A percentile compares a stretch with the other conserved stretches of the same genome.
Evolutionary conservation across 2,329 filamentous ascomycete species (phyloP).

Genomic region (Aspergillus nomiae): DNA sequence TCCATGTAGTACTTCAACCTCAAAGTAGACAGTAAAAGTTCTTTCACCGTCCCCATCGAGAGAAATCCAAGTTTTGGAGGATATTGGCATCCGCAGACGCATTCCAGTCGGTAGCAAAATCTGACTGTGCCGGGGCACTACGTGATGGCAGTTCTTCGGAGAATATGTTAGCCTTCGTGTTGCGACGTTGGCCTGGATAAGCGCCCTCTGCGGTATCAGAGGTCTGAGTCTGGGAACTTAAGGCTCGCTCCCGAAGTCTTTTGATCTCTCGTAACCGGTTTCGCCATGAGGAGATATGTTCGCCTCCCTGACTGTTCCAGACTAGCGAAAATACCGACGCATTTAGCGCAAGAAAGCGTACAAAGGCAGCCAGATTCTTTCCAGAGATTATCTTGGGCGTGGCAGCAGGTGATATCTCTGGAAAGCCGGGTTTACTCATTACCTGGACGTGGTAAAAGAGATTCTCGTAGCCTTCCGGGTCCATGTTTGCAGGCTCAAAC

Average conservation of each 20-base stretch:
- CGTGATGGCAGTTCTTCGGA: conserved; percentile 38
- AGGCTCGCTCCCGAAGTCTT: conserved; percentile 66
- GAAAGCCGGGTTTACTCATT: conserved; percentile 84
- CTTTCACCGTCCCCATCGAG: conserved; percentile 43
- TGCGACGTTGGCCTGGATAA: conserved; percentile 35
- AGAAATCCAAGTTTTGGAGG: conserved; percentile 45
- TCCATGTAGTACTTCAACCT: neutral
- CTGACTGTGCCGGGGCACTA: conserved; percentile 33
- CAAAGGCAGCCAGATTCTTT: conserved; percentile 78
- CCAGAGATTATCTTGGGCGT: conserved; percentile 87
- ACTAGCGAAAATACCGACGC: conserved; percentile 90
- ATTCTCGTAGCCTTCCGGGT: conserved; percentile 33
- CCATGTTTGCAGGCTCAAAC: conserved; percentile 38
- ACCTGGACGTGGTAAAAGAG: conserved; percentile 87
- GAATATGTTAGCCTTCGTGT: conserved; percentile 42
- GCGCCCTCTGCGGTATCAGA: conserved; percentile 33
- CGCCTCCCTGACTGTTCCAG: conserved; percentile 74
- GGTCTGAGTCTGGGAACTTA: conserved; percentile 31
- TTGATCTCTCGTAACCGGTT: conserved; percentile 83
- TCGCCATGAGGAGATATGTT: conserved; percentile 87
- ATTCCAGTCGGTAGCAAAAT: conserved; percentile 41
- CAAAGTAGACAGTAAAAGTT: neutral
- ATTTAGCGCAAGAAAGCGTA: conserved; percentile 86
- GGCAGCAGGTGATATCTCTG: conserved; percentile 85
- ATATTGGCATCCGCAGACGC: conserved; percentile 39